A percentile compares a stretch with the other conserved stretches of the same genome.
Conservation (phyloP, 371 early-diverging fungal genomes). For the Apophysomyces sp. region DNA sequence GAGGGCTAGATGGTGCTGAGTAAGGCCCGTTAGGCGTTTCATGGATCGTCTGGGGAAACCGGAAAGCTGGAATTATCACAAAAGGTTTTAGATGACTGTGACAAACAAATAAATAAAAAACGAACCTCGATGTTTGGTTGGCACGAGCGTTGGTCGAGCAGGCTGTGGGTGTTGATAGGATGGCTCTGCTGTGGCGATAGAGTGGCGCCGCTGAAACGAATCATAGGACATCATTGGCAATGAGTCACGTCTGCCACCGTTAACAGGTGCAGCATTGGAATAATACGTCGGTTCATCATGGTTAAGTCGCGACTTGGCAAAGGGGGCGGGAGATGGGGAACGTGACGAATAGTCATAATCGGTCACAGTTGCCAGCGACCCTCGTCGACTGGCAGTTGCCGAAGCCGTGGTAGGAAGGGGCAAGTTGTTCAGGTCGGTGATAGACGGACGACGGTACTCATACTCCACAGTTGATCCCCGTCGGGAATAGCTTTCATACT, state of each 20-base stretch:
- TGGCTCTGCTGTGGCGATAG: conserved; percentile 52
- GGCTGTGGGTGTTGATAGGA: conserved; percentile 9
- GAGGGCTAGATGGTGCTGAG: conserved; percentile 64
- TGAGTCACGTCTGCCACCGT: conserved; percentile 35
- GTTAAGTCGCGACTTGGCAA: conserved; percentile 1
- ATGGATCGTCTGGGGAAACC: conserved; percentile 46
- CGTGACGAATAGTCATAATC: conserved; percentile 43
- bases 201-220: conserved; percentile 54
- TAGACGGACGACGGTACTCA: conserved; percentile 34
- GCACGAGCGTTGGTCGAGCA: background rate
- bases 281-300: conserved; percentile 11
- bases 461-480: conserved; percentile 40
- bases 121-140: conserved; percentile 21
- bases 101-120: background rate
- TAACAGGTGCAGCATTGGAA: conserved; percentile 8
- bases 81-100: background rate
- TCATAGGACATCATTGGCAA: conserved; percentile 44
- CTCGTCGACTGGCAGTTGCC: conserved; percentile 33
- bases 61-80: too few species aligned
- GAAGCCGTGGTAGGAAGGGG: conserved; percentile 30
- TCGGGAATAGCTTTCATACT: conserved; percentile 27
- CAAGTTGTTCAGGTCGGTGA: conserved; percentile 27
- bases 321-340: conserved; percentile 30
- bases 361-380: conserved; percentile 33
- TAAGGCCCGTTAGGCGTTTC: conserved; percentile 46